Percentiles rank a stretch among this genome's conserved stretches.
phyloP scores from a whole-genome alignment of 495 filamentous ascomycete genomes.

The Aspergillus campestris region DNA sequence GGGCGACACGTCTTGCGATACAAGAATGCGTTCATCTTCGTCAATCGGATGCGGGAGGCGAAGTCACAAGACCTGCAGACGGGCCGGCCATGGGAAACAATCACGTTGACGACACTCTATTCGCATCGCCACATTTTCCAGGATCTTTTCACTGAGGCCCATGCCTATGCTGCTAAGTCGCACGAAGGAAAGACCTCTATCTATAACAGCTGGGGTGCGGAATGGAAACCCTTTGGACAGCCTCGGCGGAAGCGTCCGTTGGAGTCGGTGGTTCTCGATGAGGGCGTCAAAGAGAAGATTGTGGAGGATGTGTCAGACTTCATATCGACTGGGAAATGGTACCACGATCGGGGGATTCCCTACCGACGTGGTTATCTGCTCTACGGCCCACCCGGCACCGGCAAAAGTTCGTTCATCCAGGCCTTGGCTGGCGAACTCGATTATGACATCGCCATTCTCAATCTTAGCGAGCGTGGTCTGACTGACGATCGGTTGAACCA shows the following conservation, averaged over 20 bases:
- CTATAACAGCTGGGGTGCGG: conserved; percentile 71
- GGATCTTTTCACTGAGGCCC: conserved; percentile 77
- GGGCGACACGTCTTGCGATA: conserved; percentile 82
- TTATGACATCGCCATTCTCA: conserved; percentile 90
- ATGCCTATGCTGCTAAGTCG: conserved; percentile 61
- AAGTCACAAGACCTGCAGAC: conserved; percentile 61
- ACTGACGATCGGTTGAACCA: conserved; percentile 89
- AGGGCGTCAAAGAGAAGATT: conserved; percentile 79
- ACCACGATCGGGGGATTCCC: conserved; percentile 88
- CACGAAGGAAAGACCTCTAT: conserved; percentile 93
- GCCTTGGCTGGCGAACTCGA: conserved; percentile 86
- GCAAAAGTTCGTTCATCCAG: conserved; percentile 95
- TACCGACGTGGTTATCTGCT: conserved; percentile 91
- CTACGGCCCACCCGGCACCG: conserved; percentile 88
- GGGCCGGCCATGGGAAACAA: conserved; percentile 86
- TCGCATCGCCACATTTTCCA: conserved; percentile 77
- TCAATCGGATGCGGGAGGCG: conserved; percentile 73
- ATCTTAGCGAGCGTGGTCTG: conserved; percentile 84
- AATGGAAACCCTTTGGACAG: conserved; percentile 80
- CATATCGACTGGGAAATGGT: conserved; percentile 71
- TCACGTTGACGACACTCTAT: conserved; percentile 88
- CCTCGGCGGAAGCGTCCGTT: conserved; percentile 81
- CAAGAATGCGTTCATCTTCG: conserved; percentile 73
- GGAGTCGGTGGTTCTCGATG: conserved; percentile 77
- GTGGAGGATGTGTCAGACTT: conserved; percentile 82